A percentile compares a stretch with the other conserved stretches of the same genome.
These are phyloP conservation scores for Yamadazyma trypodendri DNA, from an alignment of 1,139 yeast genomes.

Conservation along the genomic window DNA sequence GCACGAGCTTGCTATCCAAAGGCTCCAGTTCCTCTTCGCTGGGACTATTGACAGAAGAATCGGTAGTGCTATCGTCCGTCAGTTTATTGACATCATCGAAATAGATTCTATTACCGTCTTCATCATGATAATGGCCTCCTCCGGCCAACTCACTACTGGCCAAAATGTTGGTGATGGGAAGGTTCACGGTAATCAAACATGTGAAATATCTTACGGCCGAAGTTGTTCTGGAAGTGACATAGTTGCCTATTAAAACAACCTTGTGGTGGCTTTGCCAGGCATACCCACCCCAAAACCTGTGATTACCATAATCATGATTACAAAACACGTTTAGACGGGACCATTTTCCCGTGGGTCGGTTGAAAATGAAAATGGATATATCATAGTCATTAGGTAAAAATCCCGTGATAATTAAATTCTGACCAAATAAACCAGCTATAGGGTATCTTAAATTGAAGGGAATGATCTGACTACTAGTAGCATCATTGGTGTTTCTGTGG, in stretches of 20 bases:
- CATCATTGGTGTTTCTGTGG: slow-evolving; percentile 13
- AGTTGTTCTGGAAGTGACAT: slow-evolving; percentile 45
- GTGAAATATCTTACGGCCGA: slow-evolving; percentile 62
- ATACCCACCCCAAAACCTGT: slow-evolving; percentile 65
- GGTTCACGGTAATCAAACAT: slow-evolving; percentile 54
- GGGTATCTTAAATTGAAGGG: slow-evolving; percentile 52
- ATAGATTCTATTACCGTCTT: slow-evolving; percentile 20
- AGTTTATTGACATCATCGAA: slow-evolving; percentile 15
- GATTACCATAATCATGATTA: slow-evolving; percentile 54
- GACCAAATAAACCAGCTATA: slow-evolving; percentile 60
- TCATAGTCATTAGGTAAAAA: slow-evolving; percentile 52
- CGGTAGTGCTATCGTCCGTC: slow-evolving; percentile 20
- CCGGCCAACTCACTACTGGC: slow-evolving; percentile 44
- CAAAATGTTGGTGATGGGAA: slow-evolving; percentile 64
- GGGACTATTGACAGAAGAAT: slow-evolving; percentile 11
- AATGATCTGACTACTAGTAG: slow-evolving; percentile 8
- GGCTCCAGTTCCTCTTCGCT: slow-evolving; percentile 9
- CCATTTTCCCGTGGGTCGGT: slow-evolving; percentile 65
- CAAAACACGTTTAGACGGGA: slow-evolving; percentile 58
- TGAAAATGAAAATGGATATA: slow-evolving; percentile 58
- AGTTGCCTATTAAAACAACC: slow-evolving; percentile 55
- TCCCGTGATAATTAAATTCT: slow-evolving; percentile 61
- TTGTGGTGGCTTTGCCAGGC: slow-evolving; percentile 78
- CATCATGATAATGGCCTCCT: slow-evolving; percentile 22
- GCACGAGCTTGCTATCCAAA: slow-evolving; percentile 14